Evolutionary conservation across 495 filamentous ascomycete genomes (phyloP).

Genomic region (Pyrenula massariospora): DNA sequence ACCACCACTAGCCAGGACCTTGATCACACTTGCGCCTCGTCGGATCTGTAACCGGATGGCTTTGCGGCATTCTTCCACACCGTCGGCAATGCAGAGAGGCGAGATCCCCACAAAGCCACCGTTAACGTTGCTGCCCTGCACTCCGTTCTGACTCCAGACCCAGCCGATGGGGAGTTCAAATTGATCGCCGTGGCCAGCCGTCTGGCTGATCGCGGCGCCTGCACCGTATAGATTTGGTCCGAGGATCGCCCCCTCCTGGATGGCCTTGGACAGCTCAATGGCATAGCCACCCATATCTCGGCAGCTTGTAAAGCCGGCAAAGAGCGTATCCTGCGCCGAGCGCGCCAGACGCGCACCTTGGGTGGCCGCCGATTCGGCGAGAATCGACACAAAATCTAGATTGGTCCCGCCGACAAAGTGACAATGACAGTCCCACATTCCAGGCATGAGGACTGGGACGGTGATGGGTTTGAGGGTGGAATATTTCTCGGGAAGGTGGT

Average conservation of each 20-base stretch:
- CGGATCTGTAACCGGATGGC: slow-evolving; percentile 37
- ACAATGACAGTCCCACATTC: slow-evolving; percentile 40
- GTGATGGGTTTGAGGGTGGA: slow-evolving; percentile 6
- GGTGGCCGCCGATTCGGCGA: slow-evolving; percentile 5
- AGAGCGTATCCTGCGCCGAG: slow-evolving; percentile 26
- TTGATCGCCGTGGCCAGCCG: slow-evolving; percentile 35
- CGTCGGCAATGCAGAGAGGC: slow-evolving; percentile 26
- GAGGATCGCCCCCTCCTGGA: slow-evolving; percentile 30
- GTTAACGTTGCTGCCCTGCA: not conserved
- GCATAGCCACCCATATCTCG: slow-evolving; percentile 36
- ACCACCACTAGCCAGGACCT: slow-evolving; percentile 37
- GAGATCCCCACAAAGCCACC: not conserved
- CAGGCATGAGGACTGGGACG: slow-evolving; percentile 36
- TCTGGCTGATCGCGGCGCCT: slow-evolving; percentile 26
- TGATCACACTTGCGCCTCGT: slow-evolving; percentile 36
- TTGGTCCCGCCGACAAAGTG: slow-evolving; percentile 22
- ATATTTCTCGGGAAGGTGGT: slow-evolving; percentile 22
- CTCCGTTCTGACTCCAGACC: slow-evolving; percentile 7
- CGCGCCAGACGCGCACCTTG: slow-evolving; percentile 25
- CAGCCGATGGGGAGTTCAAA: slow-evolving; percentile 21
- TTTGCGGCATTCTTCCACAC: slow-evolving; percentile 31
- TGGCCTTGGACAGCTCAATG: slow-evolving; percentile 26
- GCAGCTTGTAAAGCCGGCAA: slow-evolving; percentile 40
- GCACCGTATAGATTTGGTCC: slow-evolving; percentile 38
- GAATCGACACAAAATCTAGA: slow-evolving; percentile 1